phyloP scores from a whole-genome alignment of 2,329 filamentous ascomycete species.

The Pseudofabraea citricarpa region DNA sequence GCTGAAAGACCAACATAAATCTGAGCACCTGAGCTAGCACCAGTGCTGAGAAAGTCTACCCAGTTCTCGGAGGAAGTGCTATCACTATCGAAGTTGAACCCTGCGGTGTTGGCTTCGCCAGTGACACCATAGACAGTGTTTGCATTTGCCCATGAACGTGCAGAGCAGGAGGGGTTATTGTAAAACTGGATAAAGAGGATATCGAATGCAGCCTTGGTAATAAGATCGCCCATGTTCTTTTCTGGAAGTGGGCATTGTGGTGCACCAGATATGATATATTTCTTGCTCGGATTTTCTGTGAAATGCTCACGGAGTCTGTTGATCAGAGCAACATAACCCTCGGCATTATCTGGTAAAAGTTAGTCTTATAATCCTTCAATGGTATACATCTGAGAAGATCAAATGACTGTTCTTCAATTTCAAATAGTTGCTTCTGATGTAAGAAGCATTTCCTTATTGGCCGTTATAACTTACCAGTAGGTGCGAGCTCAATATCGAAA shows the following conservation, averaged over 20 bases:
- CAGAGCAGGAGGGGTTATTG: constrained; percentile 24
- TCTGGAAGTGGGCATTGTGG: constrained; percentile 27
- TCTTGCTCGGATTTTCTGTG: constrained; percentile 16
- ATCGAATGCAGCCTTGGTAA: constrained; percentile 23
- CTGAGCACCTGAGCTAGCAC: constrained; percentile 20
- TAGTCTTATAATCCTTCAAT: no score
- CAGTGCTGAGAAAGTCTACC: constrained; percentile 12
- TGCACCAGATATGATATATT: constrained; percentile 26
- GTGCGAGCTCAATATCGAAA: constrained; percentile 25
- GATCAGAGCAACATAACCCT: constrained; percentile 24
- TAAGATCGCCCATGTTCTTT: constrained; percentile 24
- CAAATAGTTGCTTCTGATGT: no score
- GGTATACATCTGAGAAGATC: no score
- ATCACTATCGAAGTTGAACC: constrained; percentile 18
- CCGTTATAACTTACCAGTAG: no score
- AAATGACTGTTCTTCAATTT: no score
- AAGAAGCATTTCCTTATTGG: no score
- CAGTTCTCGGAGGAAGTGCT: constrained; percentile 10
- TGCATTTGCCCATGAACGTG: constrained; percentile 17
- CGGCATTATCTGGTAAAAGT: constrained; percentile 3
- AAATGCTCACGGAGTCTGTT: constrained; percentile 23
- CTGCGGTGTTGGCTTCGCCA: constrained; percentile 1
- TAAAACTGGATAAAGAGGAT: constrained; percentile 29
- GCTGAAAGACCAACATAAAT: constrained; percentile 26
- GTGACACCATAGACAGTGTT: constrained; percentile 4